Evolutionary conservation across 208 protist species (phyloP).

Genomic region (Acanthamoeba royreba): DNA sequence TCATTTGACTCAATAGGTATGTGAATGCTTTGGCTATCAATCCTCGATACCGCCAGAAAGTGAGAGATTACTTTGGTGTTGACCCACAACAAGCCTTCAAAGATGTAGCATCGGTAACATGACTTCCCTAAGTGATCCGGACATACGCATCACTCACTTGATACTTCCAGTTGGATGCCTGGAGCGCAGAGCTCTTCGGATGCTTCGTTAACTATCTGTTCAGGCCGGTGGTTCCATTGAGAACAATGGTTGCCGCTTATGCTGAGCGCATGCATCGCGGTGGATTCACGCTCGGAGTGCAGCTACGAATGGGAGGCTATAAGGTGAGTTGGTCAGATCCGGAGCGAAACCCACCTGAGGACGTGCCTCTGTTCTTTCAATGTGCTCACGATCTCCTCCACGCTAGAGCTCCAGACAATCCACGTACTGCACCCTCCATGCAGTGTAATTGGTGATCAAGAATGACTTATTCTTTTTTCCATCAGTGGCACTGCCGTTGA

Average conservation of each 20-base stretch:
- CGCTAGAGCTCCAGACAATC: too few species aligned
- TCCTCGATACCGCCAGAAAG: not conserved
- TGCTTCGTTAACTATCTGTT: not conserved
- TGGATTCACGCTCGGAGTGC: not conserved
- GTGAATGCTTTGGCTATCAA: not conserved
- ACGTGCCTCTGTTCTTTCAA: not conserved
- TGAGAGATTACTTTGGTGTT: not conserved
- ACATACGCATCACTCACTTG: too few species aligned
- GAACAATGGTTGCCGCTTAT: not conserved
- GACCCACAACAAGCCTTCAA: not conserved
- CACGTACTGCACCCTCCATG: too few species aligned
- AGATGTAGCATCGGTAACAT: too few species aligned
- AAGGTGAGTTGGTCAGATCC: not conserved
- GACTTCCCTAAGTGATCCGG: not conserved
- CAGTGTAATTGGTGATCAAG: too few species aligned
- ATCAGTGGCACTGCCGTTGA: not conserved
- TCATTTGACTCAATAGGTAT: too few species aligned
- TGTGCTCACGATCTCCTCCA: not conserved
- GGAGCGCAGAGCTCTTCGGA: not conserved
- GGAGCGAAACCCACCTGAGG: not conserved
- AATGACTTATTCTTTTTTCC: too few species aligned
- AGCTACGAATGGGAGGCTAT: not conserved
- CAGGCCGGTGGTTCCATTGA: not conserved
- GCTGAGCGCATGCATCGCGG: not conserved
- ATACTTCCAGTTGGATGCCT: not conserved